These are phyloP conservation scores for Eucalyptus albens DNA, from an alignment of 345 rosid genomes.

Conservation along the genomic window DNA sequence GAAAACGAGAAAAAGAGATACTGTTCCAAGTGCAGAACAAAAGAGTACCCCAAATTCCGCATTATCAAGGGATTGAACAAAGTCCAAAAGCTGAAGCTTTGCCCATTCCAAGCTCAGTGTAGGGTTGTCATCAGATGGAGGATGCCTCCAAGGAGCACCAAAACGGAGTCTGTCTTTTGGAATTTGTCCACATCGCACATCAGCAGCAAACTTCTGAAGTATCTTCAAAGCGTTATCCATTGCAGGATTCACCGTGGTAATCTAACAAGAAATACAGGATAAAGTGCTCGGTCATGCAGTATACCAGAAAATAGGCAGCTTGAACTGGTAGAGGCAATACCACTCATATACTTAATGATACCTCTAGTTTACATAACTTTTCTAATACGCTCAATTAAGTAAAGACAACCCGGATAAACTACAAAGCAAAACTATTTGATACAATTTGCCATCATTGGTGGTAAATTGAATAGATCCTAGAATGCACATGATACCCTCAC, in stretches of 20 bases:
- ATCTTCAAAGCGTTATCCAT: constrained; percentile 68
- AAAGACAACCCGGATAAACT: background rate
- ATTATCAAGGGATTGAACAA: constrained; percentile 58
- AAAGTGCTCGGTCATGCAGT: background rate
- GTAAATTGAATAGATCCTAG: background rate
- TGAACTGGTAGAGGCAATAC: background rate
- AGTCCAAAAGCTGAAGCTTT: constrained; percentile 91
- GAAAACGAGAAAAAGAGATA: background rate
- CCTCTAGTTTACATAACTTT: background rate
- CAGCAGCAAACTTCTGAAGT: constrained; percentile 60
- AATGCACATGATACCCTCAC: background rate
- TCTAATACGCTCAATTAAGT: background rate
- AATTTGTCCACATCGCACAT: constrained; percentile 51
- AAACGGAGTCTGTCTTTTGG: constrained; percentile 53
- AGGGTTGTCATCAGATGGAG: constrained; percentile 41
- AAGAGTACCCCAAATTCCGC: constrained; percentile 67
- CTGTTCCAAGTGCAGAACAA: background rate
- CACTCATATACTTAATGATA: background rate
- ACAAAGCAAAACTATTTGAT: background rate
- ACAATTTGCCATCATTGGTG: background rate
- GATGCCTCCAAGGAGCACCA: constrained; percentile 97
- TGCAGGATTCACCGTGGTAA: constrained; percentile 83
- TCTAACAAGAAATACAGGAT: constrained; percentile 10
- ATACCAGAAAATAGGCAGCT: background rate
- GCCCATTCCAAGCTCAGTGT: constrained; percentile 43